Base-by-base conservation (phyloP, 78 protist genomes). In the Tieghemostelium lacteum region DNA sequence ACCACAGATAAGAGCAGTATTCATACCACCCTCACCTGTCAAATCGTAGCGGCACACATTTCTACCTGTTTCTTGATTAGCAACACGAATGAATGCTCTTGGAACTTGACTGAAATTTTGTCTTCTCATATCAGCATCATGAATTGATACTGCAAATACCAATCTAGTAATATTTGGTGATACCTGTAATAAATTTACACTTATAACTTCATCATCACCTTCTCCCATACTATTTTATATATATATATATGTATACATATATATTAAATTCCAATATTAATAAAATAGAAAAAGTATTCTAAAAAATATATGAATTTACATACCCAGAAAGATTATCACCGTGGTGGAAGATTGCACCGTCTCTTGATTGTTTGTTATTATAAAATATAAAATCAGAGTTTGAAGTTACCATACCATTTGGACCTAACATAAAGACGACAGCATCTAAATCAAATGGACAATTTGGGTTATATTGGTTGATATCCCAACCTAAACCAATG, bases 321-420 rank as follows among this genome's bases (percentile, higher is more conserved):
- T 66, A 72, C 67, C 91, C 91, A 57, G 85, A 52, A 61, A 75
- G 71, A 45, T 75, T 75, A 61, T 75, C 85, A 75, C 85, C 85
- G 26, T 75, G 85, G 26, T 75, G 85, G 55, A 50, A 10, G 20
- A 75, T 61, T 31, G 69, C 39, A 31, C 69, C 69, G 55, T 75
- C 85, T 61, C 72, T 34, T 10, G 85, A 36, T 26, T 29, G 34
- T 42, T 75, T 75, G 55, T 75, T 75, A 42, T 75, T 75, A 61
- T 75, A 75, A 20, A 75, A 75, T 17, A 75, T 75, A 31, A 75
- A 75, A 45, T 61, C 85, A 40, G 58, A 71, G 22, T 55, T 36
- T 12, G 52, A 16, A 17, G 58, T 7, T 19, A 75, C 85, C 55
- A 39, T 75, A 42, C 85, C 85, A 29, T 75, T n/a, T 22, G 85